Base-by-base conservation (phyloP, 2,329 filamentous ascomycete genomes). In the Thielaviopsis ethacetica region DNA sequence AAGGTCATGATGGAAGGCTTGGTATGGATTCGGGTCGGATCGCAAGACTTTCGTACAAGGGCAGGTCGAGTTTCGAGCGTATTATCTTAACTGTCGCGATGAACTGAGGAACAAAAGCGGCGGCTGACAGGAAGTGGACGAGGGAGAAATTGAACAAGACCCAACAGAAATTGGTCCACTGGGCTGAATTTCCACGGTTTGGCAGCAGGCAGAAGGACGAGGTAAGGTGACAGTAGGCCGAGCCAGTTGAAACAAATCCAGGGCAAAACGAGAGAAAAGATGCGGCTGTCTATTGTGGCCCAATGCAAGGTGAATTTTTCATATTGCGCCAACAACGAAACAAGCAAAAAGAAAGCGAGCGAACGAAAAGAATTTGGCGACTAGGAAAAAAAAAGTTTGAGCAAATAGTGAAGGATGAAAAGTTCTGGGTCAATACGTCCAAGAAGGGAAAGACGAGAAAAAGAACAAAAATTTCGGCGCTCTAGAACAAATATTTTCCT, bases 1-100 rank as follows among this genome's bases (percentile, higher is more conserved):
- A 69, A 66, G 27, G 67, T 66, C 67, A 68, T 67, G 27, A 50
- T 47, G 41, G 12, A 44, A n/a, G 17, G 1, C 5, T n/a, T 3
- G 38, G 4, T 2, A 12, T n/a, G 38, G 38, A 44, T 44, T 44
- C 38, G 38, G 10, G 17, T 5, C 38, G 38, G 38, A 44, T 44
- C 15, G 38, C n/a, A 15, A n/a, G 17, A 44, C n/a, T 44, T 44
- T 41, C 34, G 34, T 2, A 17, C 34, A 17, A 41, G 34, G 15
- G 5, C 13, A n/a, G 5, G 38, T 15, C 38, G 38, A 44, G 38
- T n/a, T 4, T 44, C 13, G 38, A 44, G 38, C 15, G 38, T n/a
- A 7, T 44, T 44, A n/a, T 44, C 38, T 15, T 34, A 9, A 6
- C 30, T 9, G 30, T 34, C 10, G 30, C 30, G 30, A 34, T 34